These are phyloP conservation scores for Inga oerstediana DNA, from an alignment of 306 rosid genomes.

Conservation along the genomic window DNA sequence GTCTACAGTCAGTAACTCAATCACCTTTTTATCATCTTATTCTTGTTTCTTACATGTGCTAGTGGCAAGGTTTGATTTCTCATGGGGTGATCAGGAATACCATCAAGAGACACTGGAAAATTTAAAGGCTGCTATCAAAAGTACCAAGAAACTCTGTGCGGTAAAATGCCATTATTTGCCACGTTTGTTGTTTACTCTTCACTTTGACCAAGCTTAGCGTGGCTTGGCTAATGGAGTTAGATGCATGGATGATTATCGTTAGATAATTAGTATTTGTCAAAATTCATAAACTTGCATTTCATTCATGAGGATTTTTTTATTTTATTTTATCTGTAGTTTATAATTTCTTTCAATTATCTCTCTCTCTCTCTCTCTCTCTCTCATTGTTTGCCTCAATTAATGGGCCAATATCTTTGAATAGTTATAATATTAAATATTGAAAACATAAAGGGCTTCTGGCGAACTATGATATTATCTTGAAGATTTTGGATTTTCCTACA, in stretches of 20 bases:
- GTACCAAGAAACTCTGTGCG: conserved; percentile 75
- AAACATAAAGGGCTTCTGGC: not conserved
- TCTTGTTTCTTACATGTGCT: conserved; percentile 34
- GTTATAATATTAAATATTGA: not conserved
- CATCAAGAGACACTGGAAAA: conserved; percentile 88
- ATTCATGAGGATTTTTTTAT: not conserved
- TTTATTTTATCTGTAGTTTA: not conserved
- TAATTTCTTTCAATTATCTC: not conserved
- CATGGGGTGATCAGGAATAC: conserved; percentile 78
- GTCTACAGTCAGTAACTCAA: conserved; percentile 13
- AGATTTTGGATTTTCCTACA: not conserved
- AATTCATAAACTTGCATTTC: not conserved
- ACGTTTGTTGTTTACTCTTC: conserved; percentile 1
- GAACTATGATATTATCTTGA: not conserved
- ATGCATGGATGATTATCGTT: conserved; percentile 5
- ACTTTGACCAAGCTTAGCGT: not conserved
- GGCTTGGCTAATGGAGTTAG: not conserved
- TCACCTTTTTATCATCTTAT: conserved; percentile 12
- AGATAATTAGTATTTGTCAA: not conserved
- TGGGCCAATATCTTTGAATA: not conserved
- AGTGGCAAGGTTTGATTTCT: conserved; percentile 90
- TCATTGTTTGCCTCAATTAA: not conserved
- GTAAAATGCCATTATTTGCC: conserved; percentile 38
- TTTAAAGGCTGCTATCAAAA: conserved; percentile 62
- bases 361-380: no score